phyloP scores from a whole-genome alignment of 2,329 filamentous ascomycete genomes.

The Elsinoe australis region DNA sequence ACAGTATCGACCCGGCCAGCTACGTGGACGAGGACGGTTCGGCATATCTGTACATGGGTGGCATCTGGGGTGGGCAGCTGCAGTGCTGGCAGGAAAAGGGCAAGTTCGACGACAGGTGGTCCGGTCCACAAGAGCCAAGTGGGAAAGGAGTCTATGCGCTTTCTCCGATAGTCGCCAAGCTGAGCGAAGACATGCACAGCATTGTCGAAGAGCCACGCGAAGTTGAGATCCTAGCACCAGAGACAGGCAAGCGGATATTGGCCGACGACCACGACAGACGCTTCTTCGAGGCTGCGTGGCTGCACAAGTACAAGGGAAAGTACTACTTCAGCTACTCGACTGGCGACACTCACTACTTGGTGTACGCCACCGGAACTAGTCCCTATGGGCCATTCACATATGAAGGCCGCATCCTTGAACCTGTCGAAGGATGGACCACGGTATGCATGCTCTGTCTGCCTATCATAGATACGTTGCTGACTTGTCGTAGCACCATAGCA shows the following conservation, averaged over 20 bases:
- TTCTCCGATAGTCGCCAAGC: conserved; percentile 56
- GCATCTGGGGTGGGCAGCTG: conserved; percentile 72
- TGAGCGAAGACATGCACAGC: conserved; percentile 58
- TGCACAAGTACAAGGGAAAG: conserved; percentile 61
- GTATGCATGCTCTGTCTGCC: no score
- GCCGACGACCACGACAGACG: conserved; percentile 64
- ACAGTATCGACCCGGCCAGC: conserved; percentile 67
- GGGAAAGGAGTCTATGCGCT: conserved; percentile 52
- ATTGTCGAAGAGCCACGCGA: conserved; percentile 52
- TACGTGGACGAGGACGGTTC: conserved; percentile 63
- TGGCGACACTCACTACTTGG: conserved; percentile 67
- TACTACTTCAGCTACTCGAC: conserved; percentile 77
- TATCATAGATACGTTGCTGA: no score
- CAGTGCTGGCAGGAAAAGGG: conserved; percentile 60
- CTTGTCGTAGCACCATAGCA: conserved; percentile 70
- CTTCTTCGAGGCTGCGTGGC: conserved; percentile 76
- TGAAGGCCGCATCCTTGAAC: conserved; percentile 62
- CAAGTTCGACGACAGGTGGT: conserved; percentile 50
- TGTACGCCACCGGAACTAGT: conserved; percentile 57
- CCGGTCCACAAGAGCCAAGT: conserved; percentile 52
- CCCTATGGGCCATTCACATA: conserved; percentile 69
- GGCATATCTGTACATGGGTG: conserved; percentile 68
- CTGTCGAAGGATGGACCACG: conserved; percentile 75
- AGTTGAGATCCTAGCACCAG: conserved; percentile 54
- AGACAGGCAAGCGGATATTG: conserved; percentile 51